Evolutionary conservation across 306 rosid species (phyloP), one percentile per base, ranked within the genome.

Genomic region (Glycine tomentella): DNA sequence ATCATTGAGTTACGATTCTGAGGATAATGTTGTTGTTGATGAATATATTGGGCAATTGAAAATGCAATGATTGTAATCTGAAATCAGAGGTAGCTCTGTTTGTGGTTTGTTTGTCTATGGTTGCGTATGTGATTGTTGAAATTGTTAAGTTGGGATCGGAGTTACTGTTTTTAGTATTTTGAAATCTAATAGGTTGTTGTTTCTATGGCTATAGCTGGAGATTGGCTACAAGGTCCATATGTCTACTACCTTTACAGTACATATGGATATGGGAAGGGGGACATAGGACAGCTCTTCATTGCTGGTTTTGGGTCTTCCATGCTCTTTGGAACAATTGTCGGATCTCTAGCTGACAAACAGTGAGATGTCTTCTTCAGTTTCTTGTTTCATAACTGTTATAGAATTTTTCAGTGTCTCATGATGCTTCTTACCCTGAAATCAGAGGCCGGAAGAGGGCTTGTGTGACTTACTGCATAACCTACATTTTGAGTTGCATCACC

Each of bases 201-300:
- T 91, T 83, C 9, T 87, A 79, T 67, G 84, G 88, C 79, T 72
- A 70, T 84, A 96, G 99, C 99, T 48, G 99, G 99, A 85, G 99
- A 96, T 84, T 96, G 99, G 99, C 87, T 96, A 93, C 98, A 96
- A 92, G 99, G 99, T 74, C 99, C 99, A 42, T 96, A 96, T 83
- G 99, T 96, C 4, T 96, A 95, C 88, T 95, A 90, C 75, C 99
- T 95, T 55, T 95, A 96, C 86, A 93, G 90, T 77, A 90, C 91
- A 7, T 96, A 96, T 78, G 98, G 99, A 14, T 93, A 88, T 51
- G 86, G 89, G 36, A 95, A 95, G 70, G 97, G 98, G 58, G 97
- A 95, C 17, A 95, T 95, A 7, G 99, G 99, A 48, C 99, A 95
- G 76, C 96, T 95, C 67, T 95, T 95, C 71, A 95, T 95, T 82